Evolutionary conservation across 495 filamentous ascomycete genomes (phyloP).

Genomic region (Penicillium paradoxum): DNA sequence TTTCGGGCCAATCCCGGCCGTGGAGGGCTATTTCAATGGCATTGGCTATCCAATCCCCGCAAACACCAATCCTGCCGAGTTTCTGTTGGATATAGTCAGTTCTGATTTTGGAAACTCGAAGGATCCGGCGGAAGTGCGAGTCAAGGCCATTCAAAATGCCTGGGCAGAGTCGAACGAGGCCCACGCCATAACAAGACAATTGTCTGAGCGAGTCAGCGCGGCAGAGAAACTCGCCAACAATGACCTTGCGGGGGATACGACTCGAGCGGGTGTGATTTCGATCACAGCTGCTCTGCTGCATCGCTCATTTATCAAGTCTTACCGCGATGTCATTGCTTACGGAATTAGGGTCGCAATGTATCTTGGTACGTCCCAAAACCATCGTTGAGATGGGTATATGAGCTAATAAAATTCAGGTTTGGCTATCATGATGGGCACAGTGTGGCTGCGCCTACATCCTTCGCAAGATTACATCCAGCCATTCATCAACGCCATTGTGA

Average conservation of each 20-base stretch:
- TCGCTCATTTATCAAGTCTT: slow-evolving; percentile 71
- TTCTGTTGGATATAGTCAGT: slow-evolving; percentile 68
- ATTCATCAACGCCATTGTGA: slow-evolving; percentile 69
- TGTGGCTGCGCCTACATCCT: slow-evolving; percentile 66
- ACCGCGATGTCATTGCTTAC: slow-evolving; percentile 76
- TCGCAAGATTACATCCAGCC: slow-evolving; percentile 67
- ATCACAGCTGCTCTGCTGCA: slow-evolving; percentile 57
- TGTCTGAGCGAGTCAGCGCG: slow-evolving; percentile 9
- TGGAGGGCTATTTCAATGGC: slow-evolving; percentile 53
- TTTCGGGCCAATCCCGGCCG: slow-evolving; percentile 52
- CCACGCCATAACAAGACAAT: not conserved
- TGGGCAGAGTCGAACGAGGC: slow-evolving; percentile 28
- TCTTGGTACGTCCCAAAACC: slow-evolving; percentile 46
- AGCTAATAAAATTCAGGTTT: slow-evolving; percentile 38
- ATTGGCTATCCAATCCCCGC: slow-evolving; percentile 56
- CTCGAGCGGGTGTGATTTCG: slow-evolving; percentile 15
- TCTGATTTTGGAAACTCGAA: slow-evolving; percentile 59
- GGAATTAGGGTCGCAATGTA: slow-evolving; percentile 83
- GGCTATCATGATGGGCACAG: slow-evolving; percentile 83
- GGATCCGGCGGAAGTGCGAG: slow-evolving; percentile 28
- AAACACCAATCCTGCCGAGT: slow-evolving; percentile 74
- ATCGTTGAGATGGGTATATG: not conserved
- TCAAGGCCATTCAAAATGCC: slow-evolving; percentile 23
- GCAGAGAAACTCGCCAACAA: slow-evolving; percentile 13
- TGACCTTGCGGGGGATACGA: slow-evolving; percentile 17